A percentile compares a stretch with the other conserved stretches of the same genome.
These are phyloP conservation scores for Penicillium verrucosum DNA, from an alignment of 2,329 filamentous ascomycete species.

Conservation along the genomic window DNA sequence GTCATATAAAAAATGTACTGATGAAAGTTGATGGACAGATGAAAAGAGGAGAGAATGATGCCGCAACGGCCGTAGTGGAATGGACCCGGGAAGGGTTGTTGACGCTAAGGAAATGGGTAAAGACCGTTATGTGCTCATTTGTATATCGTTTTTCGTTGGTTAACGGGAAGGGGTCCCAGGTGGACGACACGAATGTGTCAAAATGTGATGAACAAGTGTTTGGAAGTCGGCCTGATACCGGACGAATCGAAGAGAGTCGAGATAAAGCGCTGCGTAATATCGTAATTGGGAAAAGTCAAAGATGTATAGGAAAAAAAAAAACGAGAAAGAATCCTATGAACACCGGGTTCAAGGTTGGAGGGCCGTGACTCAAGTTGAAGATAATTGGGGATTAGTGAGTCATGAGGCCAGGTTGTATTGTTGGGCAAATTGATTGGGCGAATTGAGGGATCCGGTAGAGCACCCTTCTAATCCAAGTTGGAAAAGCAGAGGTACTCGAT, in stretches of 20 bases:
- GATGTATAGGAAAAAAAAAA: constrained; percentile 27
- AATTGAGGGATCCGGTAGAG: constrained; percentile 23
- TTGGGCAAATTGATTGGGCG: not conserved
- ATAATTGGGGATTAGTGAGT: constrained; percentile 26
- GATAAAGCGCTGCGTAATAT: constrained; percentile 41
- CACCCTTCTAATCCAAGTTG: constrained; percentile 21
- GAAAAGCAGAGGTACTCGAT: constrained; percentile 23
- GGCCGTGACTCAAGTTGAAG: constrained; percentile 32
- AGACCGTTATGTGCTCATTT: constrained; percentile 44
- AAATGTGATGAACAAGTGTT: constrained; percentile 1
- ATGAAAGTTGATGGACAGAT: constrained; percentile 23
- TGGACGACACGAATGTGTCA: constrained; percentile 12
- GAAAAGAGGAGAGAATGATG: constrained; percentile 24
- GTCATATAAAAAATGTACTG: constrained; percentile 27
- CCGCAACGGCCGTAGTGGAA: constrained; percentile 27
- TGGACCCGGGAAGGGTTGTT: constrained; percentile 25
- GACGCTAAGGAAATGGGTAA: constrained; percentile 35
- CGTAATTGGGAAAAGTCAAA: constrained; percentile 31
- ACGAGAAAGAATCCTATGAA: constrained; percentile 32
- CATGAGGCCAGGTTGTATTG: constrained; percentile 21
- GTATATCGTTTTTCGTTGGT: constrained; percentile 35
- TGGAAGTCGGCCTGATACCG: constrained; percentile 11
- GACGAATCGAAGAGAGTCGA: constrained; percentile 12
- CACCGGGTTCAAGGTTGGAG: constrained; percentile 35
- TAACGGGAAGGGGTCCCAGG: constrained; percentile 13